Conservation (phyloP, 345 rosid genomes). For the Sisymbrium irio region DNA sequence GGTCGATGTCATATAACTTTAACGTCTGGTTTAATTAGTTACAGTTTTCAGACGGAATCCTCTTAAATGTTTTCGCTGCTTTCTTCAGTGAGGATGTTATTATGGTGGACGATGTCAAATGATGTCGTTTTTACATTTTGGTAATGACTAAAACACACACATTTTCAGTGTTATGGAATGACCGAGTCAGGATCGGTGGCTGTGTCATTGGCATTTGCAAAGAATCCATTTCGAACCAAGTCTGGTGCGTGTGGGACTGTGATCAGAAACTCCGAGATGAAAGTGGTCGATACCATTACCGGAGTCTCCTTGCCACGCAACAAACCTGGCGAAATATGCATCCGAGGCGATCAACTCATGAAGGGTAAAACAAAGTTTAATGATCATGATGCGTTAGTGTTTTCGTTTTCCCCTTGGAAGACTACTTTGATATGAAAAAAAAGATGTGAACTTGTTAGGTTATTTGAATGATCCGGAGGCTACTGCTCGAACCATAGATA, state of each 20-base stretch:
- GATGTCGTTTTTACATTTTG: not conserved
- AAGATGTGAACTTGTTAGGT: constrained; percentile 16
- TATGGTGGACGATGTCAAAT: too few relatives aligned
- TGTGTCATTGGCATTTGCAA: constrained; percentile 78
- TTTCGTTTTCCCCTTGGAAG: not conserved
- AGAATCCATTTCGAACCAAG: constrained; percentile 61
- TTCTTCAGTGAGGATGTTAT: too few relatives aligned
- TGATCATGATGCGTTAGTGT: not conserved
- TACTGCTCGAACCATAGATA: constrained; percentile 45
- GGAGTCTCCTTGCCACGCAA: constrained; percentile 58
- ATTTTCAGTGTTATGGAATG: constrained; percentile 81
- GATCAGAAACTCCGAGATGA: constrained; percentile 85
- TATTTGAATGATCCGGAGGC: constrained; percentile 52
- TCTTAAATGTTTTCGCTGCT: too few relatives aligned
- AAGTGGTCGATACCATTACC: constrained; percentile 70
- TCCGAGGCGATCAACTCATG: constrained; percentile 84
- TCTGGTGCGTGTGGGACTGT: constrained; percentile 88
- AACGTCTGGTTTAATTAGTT: too few relatives aligned
- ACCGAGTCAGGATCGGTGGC: constrained; percentile 93
- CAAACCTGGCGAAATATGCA: constrained; percentile 76
- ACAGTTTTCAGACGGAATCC: too few relatives aligned
- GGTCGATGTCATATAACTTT: too few relatives aligned
- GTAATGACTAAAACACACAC: not conserved
- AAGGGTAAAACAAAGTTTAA: constrained; percentile 46
- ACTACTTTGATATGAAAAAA: not conserved